Conservation (phyloP, 345 rosid species). For the Passiflora organensis region DNA sequence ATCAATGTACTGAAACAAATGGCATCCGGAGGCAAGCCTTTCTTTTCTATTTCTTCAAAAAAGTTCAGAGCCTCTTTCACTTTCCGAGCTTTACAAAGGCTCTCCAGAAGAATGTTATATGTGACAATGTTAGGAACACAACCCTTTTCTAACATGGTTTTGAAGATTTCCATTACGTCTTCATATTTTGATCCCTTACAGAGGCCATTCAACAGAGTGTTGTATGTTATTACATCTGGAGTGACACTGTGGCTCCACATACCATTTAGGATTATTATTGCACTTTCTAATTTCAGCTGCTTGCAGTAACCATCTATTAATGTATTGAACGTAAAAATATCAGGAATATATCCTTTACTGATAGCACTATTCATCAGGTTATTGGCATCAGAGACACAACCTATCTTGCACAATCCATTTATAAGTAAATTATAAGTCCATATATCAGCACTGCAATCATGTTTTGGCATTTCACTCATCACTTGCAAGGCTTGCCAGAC, state of each 20-base stretch:
- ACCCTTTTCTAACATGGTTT: conserved; percentile 56
- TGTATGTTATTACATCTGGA: conserved; percentile 85
- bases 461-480: conserved; percentile 59
- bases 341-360: conserved; percentile 65
- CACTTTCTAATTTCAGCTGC: conserved; percentile 62
- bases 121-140: conserved; percentile 73
- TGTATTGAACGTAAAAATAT: conserved; percentile 80
- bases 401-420: conserved; percentile 88
- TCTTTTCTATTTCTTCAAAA: conserved; percentile 47
- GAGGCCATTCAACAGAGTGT: conserved; percentile 81
- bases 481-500: conserved; percentile 64
- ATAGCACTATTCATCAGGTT: conserved; percentile 59
- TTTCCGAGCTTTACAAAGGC: conserved; percentile 65
- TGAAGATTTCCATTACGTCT: conserved; percentile 73
- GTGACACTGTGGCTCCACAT: conserved; percentile 62
- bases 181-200: conserved; percentile 75
- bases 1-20: conserved; percentile 65
- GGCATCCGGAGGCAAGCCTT: conserved; percentile 54
- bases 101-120: conserved; percentile 77
- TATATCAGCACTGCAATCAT: conserved; percentile 56
- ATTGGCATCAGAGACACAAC: conserved; percentile 73
- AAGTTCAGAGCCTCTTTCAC: conserved; percentile 60
- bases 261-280: conserved; percentile 56
- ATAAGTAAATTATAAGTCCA: conserved; percentile 79
- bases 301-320: conserved; percentile 81